Conservation (phyloP, 1,284 basidiomycete genomes). For the Golubevia pallescens region DNA sequence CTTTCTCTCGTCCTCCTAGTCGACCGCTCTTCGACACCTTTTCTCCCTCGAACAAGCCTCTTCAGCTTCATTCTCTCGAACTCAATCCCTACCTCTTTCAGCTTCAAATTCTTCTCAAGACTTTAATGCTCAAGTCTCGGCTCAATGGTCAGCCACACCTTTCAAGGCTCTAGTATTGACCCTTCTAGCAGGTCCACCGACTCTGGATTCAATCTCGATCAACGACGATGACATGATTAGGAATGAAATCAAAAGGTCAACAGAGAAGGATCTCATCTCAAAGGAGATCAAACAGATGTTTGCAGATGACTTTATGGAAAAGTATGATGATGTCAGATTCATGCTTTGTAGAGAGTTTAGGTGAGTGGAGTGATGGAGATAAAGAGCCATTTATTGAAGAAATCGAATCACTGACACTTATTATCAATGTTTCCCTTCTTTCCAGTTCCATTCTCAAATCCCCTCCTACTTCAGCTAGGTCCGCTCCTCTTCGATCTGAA, state of each 20-base stretch:
- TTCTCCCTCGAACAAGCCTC: background rate
- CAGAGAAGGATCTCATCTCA: slow-evolving; percentile 14
- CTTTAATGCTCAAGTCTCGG: background rate
- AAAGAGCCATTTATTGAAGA: background rate
- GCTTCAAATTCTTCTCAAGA: background rate
- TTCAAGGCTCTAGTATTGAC: background rate
- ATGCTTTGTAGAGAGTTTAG: slow-evolving; percentile 40
- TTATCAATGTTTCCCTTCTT: background rate
- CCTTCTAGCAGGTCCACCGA: background rate
- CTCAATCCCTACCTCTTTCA: background rate
- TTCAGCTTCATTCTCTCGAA: background rate
- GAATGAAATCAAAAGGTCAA: slow-evolving; percentile 10
- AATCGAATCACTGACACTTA: background rate
- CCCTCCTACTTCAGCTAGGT: slow-evolving; percentile 9
- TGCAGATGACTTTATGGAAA: slow-evolving; percentile 39
- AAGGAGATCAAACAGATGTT: slow-evolving; percentile 45
- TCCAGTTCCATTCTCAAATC: background rate
- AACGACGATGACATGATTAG: background rate
- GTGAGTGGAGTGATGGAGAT: background rate
- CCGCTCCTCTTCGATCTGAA: slow-evolving; percentile 32
- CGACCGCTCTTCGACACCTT: background rate
- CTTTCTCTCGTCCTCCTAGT: too few species aligned
- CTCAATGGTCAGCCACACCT: background rate
- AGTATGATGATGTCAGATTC: slow-evolving; percentile 57
- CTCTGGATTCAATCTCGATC: background rate